A percentile compares a stretch with the other conserved stretches of the same genome.
Conservation (phyloP, 2,329 filamentous ascomycete species). For the Penicillium brasilianum region DNA sequence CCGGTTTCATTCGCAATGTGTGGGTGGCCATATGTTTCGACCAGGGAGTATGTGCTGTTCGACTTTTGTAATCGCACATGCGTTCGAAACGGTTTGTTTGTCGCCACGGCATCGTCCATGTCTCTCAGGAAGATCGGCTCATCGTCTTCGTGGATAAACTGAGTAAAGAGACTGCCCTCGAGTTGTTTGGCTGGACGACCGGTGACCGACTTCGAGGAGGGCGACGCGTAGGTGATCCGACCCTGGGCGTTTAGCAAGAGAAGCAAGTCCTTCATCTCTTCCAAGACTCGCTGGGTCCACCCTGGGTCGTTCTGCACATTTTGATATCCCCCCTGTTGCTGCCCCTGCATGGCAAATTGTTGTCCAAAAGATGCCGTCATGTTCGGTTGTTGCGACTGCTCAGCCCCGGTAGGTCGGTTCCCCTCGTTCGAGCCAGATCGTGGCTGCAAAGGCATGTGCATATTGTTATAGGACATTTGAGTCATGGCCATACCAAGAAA, state of each 20-base stretch:
- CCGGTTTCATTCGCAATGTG: constrained; percentile 74
- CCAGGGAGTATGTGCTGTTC: constrained; percentile 75
- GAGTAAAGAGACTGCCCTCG: constrained; percentile 74
- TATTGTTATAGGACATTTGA: constrained; percentile 20
- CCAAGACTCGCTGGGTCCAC: constrained; percentile 87
- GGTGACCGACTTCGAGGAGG: constrained; percentile 74
- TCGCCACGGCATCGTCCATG: constrained; percentile 86
- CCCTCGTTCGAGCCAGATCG: constrained; percentile 18
- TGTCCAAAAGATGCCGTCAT: constrained; percentile 19
- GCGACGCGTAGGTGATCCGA: constrained; percentile 83
- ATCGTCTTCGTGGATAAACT: constrained; percentile 87
- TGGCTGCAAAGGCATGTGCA: constrained; percentile 17
- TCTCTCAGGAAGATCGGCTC: constrained; percentile 81
- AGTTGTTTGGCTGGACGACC: constrained; percentile 76
- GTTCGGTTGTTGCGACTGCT: constrained; percentile 16
- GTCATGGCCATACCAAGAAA: constrained; percentile 22
- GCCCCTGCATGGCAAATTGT: constrained; percentile 19
- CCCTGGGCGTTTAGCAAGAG: constrained; percentile 86
- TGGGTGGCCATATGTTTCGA: constrained; percentile 91
- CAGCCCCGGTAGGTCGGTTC: constrained; percentile 12
- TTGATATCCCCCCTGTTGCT: constrained; percentile 18
- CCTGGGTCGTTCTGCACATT: constrained; percentile 70
- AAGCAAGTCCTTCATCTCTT: constrained; percentile 86
- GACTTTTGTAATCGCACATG: constrained; percentile 83
- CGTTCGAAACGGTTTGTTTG: constrained; percentile 76